These are phyloP conservation scores for Letharia columbiana DNA, from an alignment of 495 filamentous ascomycete genomes.

Conservation along the genomic window DNA sequence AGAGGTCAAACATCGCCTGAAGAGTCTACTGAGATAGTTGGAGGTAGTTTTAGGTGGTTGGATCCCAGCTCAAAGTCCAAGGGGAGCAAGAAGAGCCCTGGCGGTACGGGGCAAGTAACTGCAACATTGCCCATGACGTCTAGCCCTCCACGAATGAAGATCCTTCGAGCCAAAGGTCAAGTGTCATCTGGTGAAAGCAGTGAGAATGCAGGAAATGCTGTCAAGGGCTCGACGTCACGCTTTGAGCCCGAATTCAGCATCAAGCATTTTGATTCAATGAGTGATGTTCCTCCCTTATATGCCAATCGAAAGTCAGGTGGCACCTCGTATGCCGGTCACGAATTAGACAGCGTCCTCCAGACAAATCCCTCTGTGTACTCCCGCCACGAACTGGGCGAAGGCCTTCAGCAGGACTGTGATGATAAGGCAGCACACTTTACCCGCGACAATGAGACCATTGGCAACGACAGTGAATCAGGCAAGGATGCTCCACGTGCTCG, in stretches of 20 bases:
- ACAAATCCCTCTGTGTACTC: no score
- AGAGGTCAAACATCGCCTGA: background rate
- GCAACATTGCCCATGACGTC: no score
- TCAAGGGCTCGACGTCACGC: background rate
- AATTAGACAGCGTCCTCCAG: background rate
- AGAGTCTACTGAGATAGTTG: background rate
- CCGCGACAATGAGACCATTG: background rate
- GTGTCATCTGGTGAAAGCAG: background rate
- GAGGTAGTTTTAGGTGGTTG: background rate
- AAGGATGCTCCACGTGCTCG: background rate
- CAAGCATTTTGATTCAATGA: background rate
- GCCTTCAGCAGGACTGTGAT: background rate
- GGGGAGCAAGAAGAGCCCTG: no score
- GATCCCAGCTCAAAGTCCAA: background rate
- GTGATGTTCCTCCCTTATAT: background rate
- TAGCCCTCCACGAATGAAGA: no score
- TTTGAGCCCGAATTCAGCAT: background rate
- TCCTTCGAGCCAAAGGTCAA: background rate
- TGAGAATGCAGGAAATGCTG: background rate
- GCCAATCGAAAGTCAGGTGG: no score
- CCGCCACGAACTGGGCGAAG: background rate
- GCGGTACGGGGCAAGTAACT: no score
- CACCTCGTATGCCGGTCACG: conserved; percentile 1
- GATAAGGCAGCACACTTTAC: no score
- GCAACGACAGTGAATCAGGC: background rate